These are phyloP conservation scores for Solioccasus polychromus DNA, from an alignment of 768 basidiomycete species.

Conservation along the genomic window DNA sequence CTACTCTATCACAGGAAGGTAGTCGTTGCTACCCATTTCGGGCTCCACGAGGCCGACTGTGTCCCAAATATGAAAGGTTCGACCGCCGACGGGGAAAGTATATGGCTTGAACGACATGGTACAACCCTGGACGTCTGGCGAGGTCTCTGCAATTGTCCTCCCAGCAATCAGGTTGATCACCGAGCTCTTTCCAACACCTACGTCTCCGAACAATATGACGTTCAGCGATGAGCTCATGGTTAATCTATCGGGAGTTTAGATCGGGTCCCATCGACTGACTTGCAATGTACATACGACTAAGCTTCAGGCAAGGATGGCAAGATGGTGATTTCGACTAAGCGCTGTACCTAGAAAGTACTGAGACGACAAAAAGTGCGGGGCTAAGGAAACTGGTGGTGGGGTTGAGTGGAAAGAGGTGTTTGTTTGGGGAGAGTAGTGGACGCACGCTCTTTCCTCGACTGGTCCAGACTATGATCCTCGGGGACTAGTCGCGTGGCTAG, in stretches of 20 bases:
- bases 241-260: not conserved
- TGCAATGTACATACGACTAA: not conserved
- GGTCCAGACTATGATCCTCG: slow-evolving; percentile 15
- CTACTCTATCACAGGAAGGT: slow-evolving; percentile 30
- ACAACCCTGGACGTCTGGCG: not conserved
- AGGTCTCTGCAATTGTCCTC: not conserved
- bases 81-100: not conserved
- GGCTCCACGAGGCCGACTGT: not conserved
- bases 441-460: slow-evolving; percentile 8
- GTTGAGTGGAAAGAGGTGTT: slow-evolving; percentile 1
- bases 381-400: not conserved
- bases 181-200: not conserved
- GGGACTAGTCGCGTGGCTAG: slow-evolving; percentile 18
- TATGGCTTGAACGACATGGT: not conserved
- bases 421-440: not conserved
- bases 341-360: no score
- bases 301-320: no score
- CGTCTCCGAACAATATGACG: not conserved
- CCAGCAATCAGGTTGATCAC: not conserved
- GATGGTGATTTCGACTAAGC: no score
- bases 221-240: not conserved
- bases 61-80: not conserved
- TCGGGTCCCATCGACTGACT: not conserved
- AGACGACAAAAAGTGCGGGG: not conserved
- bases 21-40: slow-evolving; percentile 11